Conservation (phyloP, 352 stramenopile species). For the Phytophthora idaei region DNA sequence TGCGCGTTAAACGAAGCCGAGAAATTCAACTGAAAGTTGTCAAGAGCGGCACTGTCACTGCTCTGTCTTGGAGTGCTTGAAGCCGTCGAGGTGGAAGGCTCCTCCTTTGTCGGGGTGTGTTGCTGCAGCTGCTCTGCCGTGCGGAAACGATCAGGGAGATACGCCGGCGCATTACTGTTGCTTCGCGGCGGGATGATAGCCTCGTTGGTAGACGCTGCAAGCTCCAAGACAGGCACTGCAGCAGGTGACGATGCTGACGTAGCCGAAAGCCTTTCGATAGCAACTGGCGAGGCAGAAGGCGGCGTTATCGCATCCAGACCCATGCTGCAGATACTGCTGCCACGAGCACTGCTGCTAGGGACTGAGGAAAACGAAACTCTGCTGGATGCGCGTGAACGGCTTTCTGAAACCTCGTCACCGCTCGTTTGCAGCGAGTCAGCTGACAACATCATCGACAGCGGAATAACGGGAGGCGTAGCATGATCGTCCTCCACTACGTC, state of each 20-base stretch:
- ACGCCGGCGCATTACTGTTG: conserved; percentile 14
- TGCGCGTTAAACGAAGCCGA: conserved; percentile 34
- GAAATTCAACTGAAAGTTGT: conserved; percentile 41
- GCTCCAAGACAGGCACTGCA: conserved; percentile 11
- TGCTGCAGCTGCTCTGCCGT: conserved; percentile 13
- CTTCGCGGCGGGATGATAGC: conserved; percentile 7
- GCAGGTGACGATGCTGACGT: conserved; percentile 26
- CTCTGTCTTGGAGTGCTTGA: conserved; percentile 28
- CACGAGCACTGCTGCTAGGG: conserved; percentile 17
- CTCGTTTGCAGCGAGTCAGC: conserved; percentile 24
- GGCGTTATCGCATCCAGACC: conserved; percentile 26
- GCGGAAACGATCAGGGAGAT: conserved; percentile 28
- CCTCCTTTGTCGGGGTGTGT: conserved; percentile 1
- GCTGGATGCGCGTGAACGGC: conserved; percentile 21
- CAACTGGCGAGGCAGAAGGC: conserved; percentile 14
- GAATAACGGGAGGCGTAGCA: conserved; percentile 17
- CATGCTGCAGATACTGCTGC: conserved; percentile 36
- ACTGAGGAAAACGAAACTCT: conserved; percentile 31
- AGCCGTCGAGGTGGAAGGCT: not conserved
- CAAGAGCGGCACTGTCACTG: conserved; percentile 22
- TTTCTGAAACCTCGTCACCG: conserved; percentile 32
- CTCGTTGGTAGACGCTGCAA: conserved; percentile 8
- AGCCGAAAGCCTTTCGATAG: conserved; percentile 18
- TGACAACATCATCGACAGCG: conserved; percentile 19
- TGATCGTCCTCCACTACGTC: conserved; percentile 8